These are phyloP conservation scores for Rhododendron molle DNA, from an alignment of 148 eudicot species.

Conservation along the genomic window DNA sequence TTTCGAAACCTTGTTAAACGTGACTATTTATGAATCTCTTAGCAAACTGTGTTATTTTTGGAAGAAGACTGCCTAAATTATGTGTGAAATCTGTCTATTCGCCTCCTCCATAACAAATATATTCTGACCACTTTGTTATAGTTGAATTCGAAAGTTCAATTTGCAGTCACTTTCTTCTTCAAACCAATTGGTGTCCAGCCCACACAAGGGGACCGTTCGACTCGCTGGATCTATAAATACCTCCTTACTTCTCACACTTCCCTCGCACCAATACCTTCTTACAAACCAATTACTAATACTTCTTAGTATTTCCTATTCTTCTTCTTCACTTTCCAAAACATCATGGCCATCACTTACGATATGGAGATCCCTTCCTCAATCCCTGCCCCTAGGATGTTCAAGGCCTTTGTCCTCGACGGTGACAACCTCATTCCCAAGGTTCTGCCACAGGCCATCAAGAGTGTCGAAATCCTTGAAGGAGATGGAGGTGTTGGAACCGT, in stretches of 20 bases:
- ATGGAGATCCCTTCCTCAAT: constrained; percentile 18
- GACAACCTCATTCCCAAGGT: constrained; percentile 32
- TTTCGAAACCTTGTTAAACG: not conserved
- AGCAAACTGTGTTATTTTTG: too few relatives aligned
- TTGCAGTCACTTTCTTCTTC: not conserved
- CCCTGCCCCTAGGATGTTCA: constrained; percentile 26
- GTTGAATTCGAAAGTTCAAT: not conserved
- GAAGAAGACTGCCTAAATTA: not conserved
- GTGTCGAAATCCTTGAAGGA: constrained; percentile 22
- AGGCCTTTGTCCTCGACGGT: constrained; percentile 20
- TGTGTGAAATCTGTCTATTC: not conserved
- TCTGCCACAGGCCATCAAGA: constrained; percentile 27
- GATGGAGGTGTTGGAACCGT: constrained; percentile 14
- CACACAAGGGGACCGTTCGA: not conserved
- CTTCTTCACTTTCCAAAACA: not conserved
- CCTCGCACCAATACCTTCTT: not conserved
- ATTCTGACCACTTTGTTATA: not conserved
- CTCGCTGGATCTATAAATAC: not conserved
- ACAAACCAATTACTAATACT: too few relatives aligned
- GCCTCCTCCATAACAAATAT: not conserved
- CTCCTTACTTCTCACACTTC: not conserved
- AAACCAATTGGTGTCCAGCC: not conserved
- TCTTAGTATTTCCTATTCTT: too few relatives aligned
- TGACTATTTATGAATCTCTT: too few relatives aligned
- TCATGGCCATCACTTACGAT: constrained; percentile 27